These are phyloP conservation scores for Pistacia vera DNA, from an alignment of 345 rosid species.

Conservation along the genomic window DNA sequence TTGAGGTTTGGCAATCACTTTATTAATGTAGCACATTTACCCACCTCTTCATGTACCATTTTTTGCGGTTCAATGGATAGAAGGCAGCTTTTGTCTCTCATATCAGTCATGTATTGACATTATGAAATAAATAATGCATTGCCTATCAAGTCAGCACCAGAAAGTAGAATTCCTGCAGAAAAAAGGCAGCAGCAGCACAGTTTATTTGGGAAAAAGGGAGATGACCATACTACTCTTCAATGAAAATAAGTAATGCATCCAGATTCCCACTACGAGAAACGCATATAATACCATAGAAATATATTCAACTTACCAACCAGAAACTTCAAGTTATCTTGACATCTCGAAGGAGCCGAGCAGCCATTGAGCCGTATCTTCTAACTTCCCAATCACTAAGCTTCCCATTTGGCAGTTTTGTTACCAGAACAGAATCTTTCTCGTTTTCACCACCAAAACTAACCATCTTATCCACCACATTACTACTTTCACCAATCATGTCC, in stretches of 20 bases:
- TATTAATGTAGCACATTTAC: neutral
- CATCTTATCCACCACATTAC: slow-evolving; percentile 12
- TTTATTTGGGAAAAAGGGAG: neutral
- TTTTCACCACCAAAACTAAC: slow-evolving; percentile 26
- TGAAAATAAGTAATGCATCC: neutral
- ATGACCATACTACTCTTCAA: neutral
- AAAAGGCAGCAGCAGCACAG: neutral
- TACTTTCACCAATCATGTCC: slow-evolving; percentile 21
- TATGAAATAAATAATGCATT: neutral
- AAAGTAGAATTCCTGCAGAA: neutral
- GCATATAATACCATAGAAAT: neutral
- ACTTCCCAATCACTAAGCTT: slow-evolving; percentile 88
- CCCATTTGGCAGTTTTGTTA: slow-evolving; percentile 38
- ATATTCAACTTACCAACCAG: slow-evolving; percentile 13
- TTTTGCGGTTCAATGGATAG: neutral
- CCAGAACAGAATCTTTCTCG: slow-evolving; percentile 31
- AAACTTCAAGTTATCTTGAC: slow-evolving; percentile 53
- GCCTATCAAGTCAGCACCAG: neutral
- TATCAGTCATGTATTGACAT: slow-evolving; percentile 1
- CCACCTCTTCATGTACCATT: neutral
- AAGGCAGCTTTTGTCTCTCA: neutral
- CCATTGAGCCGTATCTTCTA: slow-evolving; percentile 84
- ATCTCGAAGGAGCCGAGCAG: slow-evolving; percentile 89
- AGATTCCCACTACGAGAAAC: neutral
- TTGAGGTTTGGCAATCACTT: neutral